A percentile compares a stretch with the other conserved stretches of the same genome.
phyloP scores from a whole-genome alignment of 805 yeast genomes.

The Sugiyamaella smithiae region DNA sequence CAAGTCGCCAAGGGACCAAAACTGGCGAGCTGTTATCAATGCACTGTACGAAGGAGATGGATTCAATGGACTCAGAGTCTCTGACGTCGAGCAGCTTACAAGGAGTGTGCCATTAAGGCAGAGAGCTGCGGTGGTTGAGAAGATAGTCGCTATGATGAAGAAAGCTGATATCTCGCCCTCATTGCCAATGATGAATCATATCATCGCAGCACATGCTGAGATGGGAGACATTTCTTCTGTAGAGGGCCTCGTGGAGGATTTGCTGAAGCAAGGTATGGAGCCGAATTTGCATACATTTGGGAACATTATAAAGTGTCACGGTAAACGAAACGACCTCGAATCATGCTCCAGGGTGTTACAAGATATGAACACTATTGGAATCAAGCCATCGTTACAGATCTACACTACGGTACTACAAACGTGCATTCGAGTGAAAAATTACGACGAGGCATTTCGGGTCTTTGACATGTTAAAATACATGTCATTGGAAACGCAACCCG shows the following conservation, averaged over 20 bases:
- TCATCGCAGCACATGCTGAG: conserved; percentile 36
- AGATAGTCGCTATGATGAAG: conserved; percentile 26
- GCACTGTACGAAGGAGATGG: conserved; percentile 22
- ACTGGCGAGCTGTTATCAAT: conserved; percentile 24
- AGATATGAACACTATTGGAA: conserved; percentile 17
- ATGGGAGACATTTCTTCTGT: conserved; percentile 26
- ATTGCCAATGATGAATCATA: conserved; percentile 24
- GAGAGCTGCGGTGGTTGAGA: conserved; percentile 19
- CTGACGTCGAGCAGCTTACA: conserved; percentile 29
- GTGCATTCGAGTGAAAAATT: conserved; percentile 50
- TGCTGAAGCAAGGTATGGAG: conserved; percentile 20
- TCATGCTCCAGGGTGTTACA: conserved; percentile 21
- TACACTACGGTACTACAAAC: conserved; percentile 61
- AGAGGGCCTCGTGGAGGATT: conserved; percentile 22
- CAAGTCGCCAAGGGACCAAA: conserved; percentile 11
- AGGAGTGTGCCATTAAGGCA: conserved; percentile 27
- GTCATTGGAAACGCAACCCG: conserved; percentile 65
- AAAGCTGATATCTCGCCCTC: conserved; percentile 21
- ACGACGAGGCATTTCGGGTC: conserved; percentile 61
- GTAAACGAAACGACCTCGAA: conserved; percentile 28
- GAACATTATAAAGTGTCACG: conserved; percentile 33
- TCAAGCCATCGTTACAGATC: conserved; percentile 28
- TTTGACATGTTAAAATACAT: conserved; percentile 86
- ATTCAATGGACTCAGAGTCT: conserved; percentile 19
- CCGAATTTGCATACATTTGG: conserved; percentile 33